phyloP scores from a whole-genome alignment of 495 filamentous ascomycete species.

The Patellaria atrata region DNA sequence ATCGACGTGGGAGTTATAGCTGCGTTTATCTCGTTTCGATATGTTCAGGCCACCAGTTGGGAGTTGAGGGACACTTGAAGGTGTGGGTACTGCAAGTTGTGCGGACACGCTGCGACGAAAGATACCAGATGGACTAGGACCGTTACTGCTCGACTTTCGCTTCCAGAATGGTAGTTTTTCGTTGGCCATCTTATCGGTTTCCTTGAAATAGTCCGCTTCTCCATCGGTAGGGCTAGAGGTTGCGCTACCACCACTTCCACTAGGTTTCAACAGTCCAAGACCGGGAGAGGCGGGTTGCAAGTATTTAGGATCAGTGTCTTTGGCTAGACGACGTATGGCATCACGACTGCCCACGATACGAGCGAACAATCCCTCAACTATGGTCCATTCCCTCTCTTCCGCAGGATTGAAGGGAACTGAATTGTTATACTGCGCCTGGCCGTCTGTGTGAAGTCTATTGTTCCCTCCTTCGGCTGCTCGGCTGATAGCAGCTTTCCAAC shows the following conservation, averaged over 20 bases:
- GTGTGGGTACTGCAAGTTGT: slow-evolving; percentile 45
- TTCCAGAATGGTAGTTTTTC: slow-evolving; percentile 70
- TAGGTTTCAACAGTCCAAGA: slow-evolving; percentile 16
- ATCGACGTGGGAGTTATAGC: slow-evolving; percentile 24
- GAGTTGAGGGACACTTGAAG: slow-evolving; percentile 24
- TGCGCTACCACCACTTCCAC: slow-evolving; percentile 15
- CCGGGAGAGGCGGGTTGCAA: slow-evolving; percentile 15
- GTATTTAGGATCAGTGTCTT: slow-evolving; percentile 60
- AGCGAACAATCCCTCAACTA: slow-evolving; percentile 68
- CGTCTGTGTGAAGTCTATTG: too few species aligned
- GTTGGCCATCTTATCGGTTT: slow-evolving; percentile 17
- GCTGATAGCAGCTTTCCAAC: slow-evolving; percentile 78
- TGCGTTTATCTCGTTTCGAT: slow-evolving; percentile 24
- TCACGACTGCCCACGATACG: slow-evolving; percentile 77
- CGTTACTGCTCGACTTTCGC: slow-evolving; percentile 51
- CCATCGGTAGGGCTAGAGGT: slow-evolving; percentile 24
- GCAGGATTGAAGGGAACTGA: slow-evolving; percentile 21
- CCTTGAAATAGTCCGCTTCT: slow-evolving; percentile 31
- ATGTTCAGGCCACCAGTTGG: slow-evolving; percentile 27
- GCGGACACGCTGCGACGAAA: slow-evolving; percentile 35
- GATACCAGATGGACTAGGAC: slow-evolving; percentile 29
- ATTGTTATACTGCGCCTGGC: too few species aligned
- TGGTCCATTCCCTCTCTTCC: slow-evolving; percentile 73
- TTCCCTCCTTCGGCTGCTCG: slow-evolving; percentile 39
- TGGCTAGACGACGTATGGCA: slow-evolving; percentile 68